Evolutionary conservation across 2,329 filamentous ascomycete species (phyloP).

Genomic region (Calonectria fujianensis): DNA sequence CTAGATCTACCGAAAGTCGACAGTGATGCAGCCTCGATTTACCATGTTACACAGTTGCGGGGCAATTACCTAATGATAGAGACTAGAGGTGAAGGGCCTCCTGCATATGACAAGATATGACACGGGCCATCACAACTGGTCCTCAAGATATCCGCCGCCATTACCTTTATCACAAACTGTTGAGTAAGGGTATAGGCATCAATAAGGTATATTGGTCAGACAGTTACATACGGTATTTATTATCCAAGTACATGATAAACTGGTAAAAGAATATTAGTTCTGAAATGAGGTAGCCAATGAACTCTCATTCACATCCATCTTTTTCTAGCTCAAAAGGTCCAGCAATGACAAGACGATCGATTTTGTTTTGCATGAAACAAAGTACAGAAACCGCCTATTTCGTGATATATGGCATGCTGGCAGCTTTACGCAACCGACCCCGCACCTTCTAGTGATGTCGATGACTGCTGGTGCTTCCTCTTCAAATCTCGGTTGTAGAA

Average conservation of each 20-base stretch:
- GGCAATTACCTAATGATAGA: not conserved
- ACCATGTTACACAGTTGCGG: not conserved
- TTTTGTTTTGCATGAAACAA: not conserved
- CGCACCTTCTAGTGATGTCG: not conserved
- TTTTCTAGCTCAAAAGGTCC: not conserved
- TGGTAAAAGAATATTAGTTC: not conserved
- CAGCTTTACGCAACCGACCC: not conserved
- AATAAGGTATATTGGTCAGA: not conserved
- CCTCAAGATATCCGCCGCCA: not conserved
- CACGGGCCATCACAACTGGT: not conserved
- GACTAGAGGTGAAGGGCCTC: not conserved
- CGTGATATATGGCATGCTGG: not conserved
- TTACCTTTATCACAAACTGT: not conserved
- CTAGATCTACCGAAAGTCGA: not conserved
- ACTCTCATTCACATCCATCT: not conserved
- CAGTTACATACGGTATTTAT: not conserved
- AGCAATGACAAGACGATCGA: not conserved
- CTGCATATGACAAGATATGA: not conserved
- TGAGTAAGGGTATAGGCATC: no score
- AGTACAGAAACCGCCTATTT: not conserved
- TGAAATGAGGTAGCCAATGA: not conserved
- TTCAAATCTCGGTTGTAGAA: conserved; percentile 17
- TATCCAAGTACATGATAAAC: not conserved
- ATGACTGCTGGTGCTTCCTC: not conserved
- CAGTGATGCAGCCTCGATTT: not conserved